These are phyloP conservation scores for Protomyces inundatus DNA, from an alignment of 1,139 yeast species.

Conservation along the genomic window DNA sequence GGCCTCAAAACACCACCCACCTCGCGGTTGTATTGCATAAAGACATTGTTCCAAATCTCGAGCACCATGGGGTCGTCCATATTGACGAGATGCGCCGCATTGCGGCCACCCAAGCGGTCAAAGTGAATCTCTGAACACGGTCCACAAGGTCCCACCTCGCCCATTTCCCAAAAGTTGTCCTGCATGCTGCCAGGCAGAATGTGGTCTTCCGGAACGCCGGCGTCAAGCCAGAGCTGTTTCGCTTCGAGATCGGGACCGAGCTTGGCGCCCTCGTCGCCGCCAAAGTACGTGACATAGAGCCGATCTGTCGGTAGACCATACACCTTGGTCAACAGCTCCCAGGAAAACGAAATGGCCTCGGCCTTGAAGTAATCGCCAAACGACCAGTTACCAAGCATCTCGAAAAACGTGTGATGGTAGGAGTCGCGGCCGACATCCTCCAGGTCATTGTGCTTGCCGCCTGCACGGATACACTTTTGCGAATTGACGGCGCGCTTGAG, in stretches of 20 bases:
- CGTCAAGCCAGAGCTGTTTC: slow-evolving; percentile 72
- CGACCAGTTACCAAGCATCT: slow-evolving; percentile 99
- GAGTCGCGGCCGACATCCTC: slow-evolving; percentile 94
- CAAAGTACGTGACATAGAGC: slow-evolving; percentile 90
- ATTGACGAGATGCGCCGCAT: slow-evolving; percentile 83
- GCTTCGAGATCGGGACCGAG: slow-evolving; percentile 93
- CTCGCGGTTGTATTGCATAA: slow-evolving; percentile 94
- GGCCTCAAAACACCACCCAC: slow-evolving; percentile 72
- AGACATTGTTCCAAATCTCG: slow-evolving; percentile 96
- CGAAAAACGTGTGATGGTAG: slow-evolving; percentile 96
- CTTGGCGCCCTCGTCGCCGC: slow-evolving; percentile 80
- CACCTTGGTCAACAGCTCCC: slow-evolving; percentile 83
- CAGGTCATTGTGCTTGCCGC: slow-evolving; percentile 97
- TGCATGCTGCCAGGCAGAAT: slow-evolving; percentile 83
- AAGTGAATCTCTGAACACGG: slow-evolving; percentile 97
- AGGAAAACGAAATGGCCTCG: slow-evolving; percentile 81
- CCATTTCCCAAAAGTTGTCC: slow-evolving; percentile 99
- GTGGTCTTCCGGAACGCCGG: slow-evolving; percentile 88
- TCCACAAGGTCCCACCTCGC: slow-evolving; percentile 99
- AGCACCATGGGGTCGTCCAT: slow-evolving; percentile 96
- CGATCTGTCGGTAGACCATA: slow-evolving; percentile 74
- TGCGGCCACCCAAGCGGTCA: slow-evolving; percentile 96
- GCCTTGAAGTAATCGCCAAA: slow-evolving; percentile 96
- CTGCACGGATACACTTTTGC: slow-evolving; percentile 97
- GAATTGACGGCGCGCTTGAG: slow-evolving; percentile 90